Base-by-base conservation (phyloP, 2,329 filamentous ascomycete genomes). In the Fusarium cicatricum region DNA sequence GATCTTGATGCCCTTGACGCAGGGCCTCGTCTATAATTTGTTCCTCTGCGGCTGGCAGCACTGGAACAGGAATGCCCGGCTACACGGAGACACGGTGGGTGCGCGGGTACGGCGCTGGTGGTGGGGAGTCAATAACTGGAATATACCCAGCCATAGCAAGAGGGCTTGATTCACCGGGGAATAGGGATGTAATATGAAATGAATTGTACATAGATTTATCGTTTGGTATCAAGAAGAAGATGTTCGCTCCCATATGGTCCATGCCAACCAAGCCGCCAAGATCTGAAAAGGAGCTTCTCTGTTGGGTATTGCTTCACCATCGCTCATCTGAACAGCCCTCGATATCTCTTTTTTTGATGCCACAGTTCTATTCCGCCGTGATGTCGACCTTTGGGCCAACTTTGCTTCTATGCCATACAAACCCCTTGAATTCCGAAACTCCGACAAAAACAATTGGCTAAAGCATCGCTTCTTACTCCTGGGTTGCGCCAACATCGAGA, bases 71-170 rank as follows among this genome's bases (percentile, higher is more conserved):
- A 89, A 84, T 54, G 88, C 91, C 12, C 87, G 88, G 70, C 82
- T 97, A 64, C 87, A 86, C 60, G 95, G 95, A 9, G 86, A 85
- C 66, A 88, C 86, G 21, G 78, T 90, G 14, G 95, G 95, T 17
- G 91, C 90, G 7, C 85, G 85, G 64, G 78, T 95, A 42, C 83
- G 95, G 67, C 82, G 92, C 64, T 98, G 94, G 95, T 99, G 95
- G 94, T 97, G 92, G 79, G 85, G 84, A 17, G 90, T 96, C 15
- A 98, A 98, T 71, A 92, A 96, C 70, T 98, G 95, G 95, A 81
- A 83, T 42, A 75, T 94, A 52, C 89, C 89, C 70, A 76, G 50
- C 60, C 65, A 59, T 38, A 31, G 31, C 15, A 64, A 45, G 34
- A 51, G 52, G 32, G 39, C 11, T 38, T 64, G 48, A 36, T 34